Evolutionary conservation across 2,329 filamentous ascomycete genomes (phyloP).

Genomic region (Diaporthe longicolla): DNA sequence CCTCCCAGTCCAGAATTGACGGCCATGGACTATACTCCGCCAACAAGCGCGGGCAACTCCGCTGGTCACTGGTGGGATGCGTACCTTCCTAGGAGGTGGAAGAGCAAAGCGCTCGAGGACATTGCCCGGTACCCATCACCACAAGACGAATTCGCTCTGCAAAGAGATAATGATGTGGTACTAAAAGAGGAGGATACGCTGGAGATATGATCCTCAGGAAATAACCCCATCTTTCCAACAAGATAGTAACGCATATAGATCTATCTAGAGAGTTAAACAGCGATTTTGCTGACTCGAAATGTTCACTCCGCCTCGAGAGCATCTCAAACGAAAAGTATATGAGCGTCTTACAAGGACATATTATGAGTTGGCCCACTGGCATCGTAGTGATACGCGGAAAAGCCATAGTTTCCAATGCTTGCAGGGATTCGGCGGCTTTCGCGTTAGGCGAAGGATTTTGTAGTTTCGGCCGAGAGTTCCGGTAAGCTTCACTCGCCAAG

Average conservation of each 20-base stretch:
- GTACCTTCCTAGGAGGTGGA: neutral
- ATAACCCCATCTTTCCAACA: no score
- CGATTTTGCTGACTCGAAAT: neutral
- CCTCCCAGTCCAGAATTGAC: neutral
- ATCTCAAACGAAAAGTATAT: neutral
- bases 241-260: neutral
- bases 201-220: neutral
- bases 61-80: neutral
- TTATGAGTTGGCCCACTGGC: no score
- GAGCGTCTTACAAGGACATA: no score
- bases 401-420: no score
- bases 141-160: conserved; percentile 35
- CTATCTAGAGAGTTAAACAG: neutral
- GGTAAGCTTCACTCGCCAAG: neutral
- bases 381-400: no score
- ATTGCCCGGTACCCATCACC: conserved; percentile 29
- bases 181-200: neutral
- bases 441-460: no score
- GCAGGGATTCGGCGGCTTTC: no score
- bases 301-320: neutral
- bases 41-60: no score
- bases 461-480: neutral
- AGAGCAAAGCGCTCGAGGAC: conserved; percentile 36
- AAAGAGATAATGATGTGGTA: neutral
- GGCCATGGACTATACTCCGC: neutral